Conservation (phyloP, 2,329 filamentous ascomycete genomes). For the Fusarium nanum region DNA sequence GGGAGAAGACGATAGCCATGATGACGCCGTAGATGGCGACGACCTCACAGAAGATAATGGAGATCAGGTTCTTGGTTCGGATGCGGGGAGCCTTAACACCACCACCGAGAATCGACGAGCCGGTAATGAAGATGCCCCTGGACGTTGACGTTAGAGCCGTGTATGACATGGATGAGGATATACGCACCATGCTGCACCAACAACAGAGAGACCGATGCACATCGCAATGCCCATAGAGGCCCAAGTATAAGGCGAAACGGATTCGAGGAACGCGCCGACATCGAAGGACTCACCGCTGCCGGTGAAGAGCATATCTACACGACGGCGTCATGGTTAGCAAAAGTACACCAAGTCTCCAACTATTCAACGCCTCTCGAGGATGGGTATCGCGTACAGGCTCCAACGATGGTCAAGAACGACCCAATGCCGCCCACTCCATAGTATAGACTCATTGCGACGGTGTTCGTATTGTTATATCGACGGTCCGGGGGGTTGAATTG, state of each 20-base stretch:
- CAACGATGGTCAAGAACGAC: conserved; percentile 77
- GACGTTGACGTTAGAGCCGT: conserved; percentile 33
- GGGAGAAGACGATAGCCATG: conserved; percentile 98
- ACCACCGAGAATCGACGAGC: conserved; percentile 95
- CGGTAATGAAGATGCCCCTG: conserved; percentile 99
- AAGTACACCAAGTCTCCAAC: conserved; percentile 10
- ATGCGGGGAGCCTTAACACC: conserved; percentile 97
- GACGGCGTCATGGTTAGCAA: conserved; percentile 36
- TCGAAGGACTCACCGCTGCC: conserved; percentile 97
- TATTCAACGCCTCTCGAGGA: conserved; percentile 11
- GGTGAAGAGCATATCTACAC: conserved; percentile 96
- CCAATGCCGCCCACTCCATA: conserved; percentile 78
- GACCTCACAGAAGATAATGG: conserved; percentile 99
- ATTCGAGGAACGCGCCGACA: conserved; percentile 94
- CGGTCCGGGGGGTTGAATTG: conserved; percentile 30
- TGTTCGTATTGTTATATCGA: conserved; percentile 41
- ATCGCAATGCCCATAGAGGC: conserved; percentile 89
- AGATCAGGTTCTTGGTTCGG: conserved; percentile 99
- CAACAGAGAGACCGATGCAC: conserved; percentile 95
- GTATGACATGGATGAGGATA: conserved; percentile 20
- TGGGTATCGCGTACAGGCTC: conserved; percentile 74
- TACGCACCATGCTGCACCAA: conserved; percentile 93
- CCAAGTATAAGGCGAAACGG: conserved; percentile 94
- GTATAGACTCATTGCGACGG: conserved; percentile 72
- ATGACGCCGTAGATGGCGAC: conserved; percentile 99